Evolutionary conservation across 768 basidiomycete species (phyloP).

Genomic region (Lactarius tabidus): DNA sequence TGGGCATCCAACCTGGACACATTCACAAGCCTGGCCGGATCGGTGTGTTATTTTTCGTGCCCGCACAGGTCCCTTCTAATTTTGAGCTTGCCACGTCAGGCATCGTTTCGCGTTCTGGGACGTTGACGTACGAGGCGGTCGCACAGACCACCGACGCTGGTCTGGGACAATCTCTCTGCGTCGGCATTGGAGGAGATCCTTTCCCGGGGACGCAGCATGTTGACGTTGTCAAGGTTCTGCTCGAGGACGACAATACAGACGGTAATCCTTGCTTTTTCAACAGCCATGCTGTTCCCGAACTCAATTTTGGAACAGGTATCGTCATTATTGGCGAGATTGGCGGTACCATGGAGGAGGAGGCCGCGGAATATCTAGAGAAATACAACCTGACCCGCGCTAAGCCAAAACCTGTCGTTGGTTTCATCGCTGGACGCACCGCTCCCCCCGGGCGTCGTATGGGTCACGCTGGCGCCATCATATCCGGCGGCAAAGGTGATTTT

Average conservation of each 20-base stretch:
- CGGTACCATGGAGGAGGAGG: slow-evolving; percentile 99
- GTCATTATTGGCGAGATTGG: slow-evolving; percentile 99
- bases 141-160: slow-evolving; percentile 95
- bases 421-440: slow-evolving; percentile 97
- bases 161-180: slow-evolving; percentile 92
- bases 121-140: slow-evolving; percentile 97
- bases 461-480: slow-evolving; percentile 96
- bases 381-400: slow-evolving; percentile 84
- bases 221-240: slow-evolving; percentile 94
- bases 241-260: slow-evolving; percentile 90
- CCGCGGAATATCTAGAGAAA: slow-evolving; percentile 90
- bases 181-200: slow-evolving; percentile 97
- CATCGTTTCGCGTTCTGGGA: slow-evolving; percentile 93
- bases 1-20: slow-evolving; percentile 97
- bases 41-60: slow-evolving; percentile 44
- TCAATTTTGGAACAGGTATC: slow-evolving; percentile 54
- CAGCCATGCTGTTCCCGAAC: not conserved
- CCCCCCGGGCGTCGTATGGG: slow-evolving; percentile 98
- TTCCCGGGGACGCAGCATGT: slow-evolving; percentile 96
- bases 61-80: not conserved
- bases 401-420: slow-evolving; percentile 95
- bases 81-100: slow-evolving; percentile 40
- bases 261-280: slow-evolving; percentile 43
- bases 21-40: slow-evolving; percentile 97
- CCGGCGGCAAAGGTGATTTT: slow-evolving; percentile 84